Conservation (phyloP, 179 eudicot species). For the Carnegiea gigantea region DNA sequence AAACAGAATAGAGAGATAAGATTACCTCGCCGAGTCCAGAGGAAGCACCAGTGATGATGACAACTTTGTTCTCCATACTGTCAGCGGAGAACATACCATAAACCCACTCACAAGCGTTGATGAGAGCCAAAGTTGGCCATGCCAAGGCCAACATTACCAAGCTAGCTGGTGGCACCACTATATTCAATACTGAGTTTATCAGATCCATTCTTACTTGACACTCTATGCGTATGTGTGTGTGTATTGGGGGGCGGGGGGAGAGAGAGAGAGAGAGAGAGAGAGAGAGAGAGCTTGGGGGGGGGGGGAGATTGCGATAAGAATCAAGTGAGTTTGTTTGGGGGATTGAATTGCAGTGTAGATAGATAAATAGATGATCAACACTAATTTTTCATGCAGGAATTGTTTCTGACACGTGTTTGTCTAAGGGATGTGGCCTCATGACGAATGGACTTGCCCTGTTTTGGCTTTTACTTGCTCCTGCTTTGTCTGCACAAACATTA, state of each 20-base stretch:
- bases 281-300: neutral
- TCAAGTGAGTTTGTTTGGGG: neutral
- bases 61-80: constrained; percentile 68
- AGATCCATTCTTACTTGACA: constrained; percentile 46
- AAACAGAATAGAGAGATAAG: neutral
- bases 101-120: constrained; percentile 67
- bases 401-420: constrained; percentile 21
- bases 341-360: too few species aligned
- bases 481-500: too few species aligned
- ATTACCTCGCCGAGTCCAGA: constrained; percentile 86
- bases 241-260: neutral
- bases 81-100: constrained; percentile 43
- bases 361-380: constrained; percentile 13
- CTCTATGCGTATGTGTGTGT: too few species aligned
- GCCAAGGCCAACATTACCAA: constrained; percentile 73
- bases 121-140: constrained; percentile 78
- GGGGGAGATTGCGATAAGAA: neutral
- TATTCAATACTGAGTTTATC: constrained; percentile 50
- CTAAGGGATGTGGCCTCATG: constrained; percentile 2
- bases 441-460: constrained; percentile 17
- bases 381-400: constrained; percentile 22
- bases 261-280: neutral
- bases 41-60: constrained; percentile 86
- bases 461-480: constrained; percentile 4
- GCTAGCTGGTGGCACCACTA: constrained; percentile 78